Conservation (phyloP, 1,284 basidiomycete genomes). For the Abortiporus biennis region DNA sequence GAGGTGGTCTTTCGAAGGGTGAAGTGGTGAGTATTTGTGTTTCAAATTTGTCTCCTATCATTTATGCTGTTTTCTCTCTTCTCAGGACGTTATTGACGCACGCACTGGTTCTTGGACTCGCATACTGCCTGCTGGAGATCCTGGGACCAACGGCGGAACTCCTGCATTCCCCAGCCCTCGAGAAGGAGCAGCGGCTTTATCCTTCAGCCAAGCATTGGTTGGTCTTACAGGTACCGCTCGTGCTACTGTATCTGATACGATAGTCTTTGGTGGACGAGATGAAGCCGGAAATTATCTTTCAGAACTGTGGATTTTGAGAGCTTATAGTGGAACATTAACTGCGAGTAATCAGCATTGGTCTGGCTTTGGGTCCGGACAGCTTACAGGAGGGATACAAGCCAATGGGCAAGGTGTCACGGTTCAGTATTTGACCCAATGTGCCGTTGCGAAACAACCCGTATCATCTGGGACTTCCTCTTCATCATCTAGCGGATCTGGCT, state of each 20-base stretch:
- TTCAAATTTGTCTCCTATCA: slow-evolving; percentile 4
- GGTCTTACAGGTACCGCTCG: slow-evolving; percentile 38
- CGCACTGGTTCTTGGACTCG: slow-evolving; percentile 64
- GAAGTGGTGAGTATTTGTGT: slow-evolving; percentile 55
- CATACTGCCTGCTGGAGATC: slow-evolving; percentile 68
- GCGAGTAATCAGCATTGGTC: slow-evolving; percentile 51
- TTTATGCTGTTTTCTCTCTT: neutral
- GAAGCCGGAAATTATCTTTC: slow-evolving; percentile 56
- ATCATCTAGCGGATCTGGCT: slow-evolving; percentile 19
- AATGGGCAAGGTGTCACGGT: slow-evolving; percentile 62
- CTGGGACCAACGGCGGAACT: slow-evolving; percentile 35
- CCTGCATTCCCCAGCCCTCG: slow-evolving; percentile 54
- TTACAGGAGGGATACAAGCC: slow-evolving; percentile 56
- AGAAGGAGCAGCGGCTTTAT: slow-evolving; percentile 62
- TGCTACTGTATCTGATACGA: slow-evolving; percentile 55
- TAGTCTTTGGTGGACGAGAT: slow-evolving; percentile 74
- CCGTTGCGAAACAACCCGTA: slow-evolving; percentile 34
- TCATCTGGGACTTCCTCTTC: slow-evolving; percentile 13
- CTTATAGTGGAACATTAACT: slow-evolving; percentile 54
- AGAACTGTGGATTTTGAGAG: slow-evolving; percentile 72
- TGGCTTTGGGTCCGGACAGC: slow-evolving; percentile 53
- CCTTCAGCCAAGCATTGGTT: slow-evolving; percentile 47
- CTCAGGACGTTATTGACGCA: slow-evolving; percentile 55
- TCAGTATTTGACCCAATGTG: slow-evolving; percentile 55
- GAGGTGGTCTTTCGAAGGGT: slow-evolving; percentile 47